phyloP scores from a whole-genome alignment of 1,284 basidiomycete species.

The Leccinum angustisporum region DNA sequence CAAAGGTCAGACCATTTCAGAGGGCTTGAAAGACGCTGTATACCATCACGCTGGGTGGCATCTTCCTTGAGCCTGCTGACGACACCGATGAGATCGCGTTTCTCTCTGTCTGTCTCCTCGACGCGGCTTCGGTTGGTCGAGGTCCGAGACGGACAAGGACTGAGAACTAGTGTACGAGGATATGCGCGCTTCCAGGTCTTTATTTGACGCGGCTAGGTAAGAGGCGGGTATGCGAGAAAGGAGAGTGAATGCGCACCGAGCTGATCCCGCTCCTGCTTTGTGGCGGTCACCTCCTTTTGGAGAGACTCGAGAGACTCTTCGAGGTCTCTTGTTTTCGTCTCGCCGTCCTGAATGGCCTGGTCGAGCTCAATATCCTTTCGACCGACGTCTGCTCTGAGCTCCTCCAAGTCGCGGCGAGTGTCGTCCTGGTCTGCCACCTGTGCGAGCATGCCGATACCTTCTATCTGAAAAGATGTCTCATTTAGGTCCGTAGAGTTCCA shows the following conservation, averaged over 20 bases:
- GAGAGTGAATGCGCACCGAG: slow-evolving; percentile 47
- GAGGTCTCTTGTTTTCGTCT: slow-evolving; percentile 54
- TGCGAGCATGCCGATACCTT: slow-evolving; percentile 31
- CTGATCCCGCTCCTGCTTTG: slow-evolving; percentile 61
- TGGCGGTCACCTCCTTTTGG: slow-evolving; percentile 52
- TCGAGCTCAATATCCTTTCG: slow-evolving; percentile 77
- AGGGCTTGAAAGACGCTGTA: neutral
- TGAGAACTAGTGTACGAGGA: slow-evolving; percentile 52
- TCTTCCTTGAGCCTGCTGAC: slow-evolving; percentile 76
- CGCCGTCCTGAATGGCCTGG: slow-evolving; percentile 73
- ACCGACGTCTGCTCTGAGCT: slow-evolving; percentile 59
- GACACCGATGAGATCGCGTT: slow-evolving; percentile 73
- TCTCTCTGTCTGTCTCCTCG: slow-evolving; percentile 76
- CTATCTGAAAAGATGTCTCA: too few relatives aligned
- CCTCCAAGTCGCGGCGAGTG: slow-evolving; percentile 57
- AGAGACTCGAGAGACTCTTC: slow-evolving; percentile 50
- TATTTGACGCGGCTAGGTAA: slow-evolving; percentile 49
- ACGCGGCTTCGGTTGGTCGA: slow-evolving; percentile 55
- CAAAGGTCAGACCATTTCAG: slow-evolving; percentile 10
- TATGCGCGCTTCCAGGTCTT: slow-evolving; percentile 54
- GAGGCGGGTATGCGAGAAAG: neutral
- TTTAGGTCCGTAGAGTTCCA: too few relatives aligned
- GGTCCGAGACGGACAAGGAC: slow-evolving; percentile 58
- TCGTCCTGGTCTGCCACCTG: slow-evolving; percentile 56
- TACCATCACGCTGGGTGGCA: slow-evolving; percentile 65